These are phyloP conservation scores for Thermochaetoides dissita DNA, from an alignment of 2,329 filamentous ascomycete genomes.

Conservation along the genomic window DNA sequence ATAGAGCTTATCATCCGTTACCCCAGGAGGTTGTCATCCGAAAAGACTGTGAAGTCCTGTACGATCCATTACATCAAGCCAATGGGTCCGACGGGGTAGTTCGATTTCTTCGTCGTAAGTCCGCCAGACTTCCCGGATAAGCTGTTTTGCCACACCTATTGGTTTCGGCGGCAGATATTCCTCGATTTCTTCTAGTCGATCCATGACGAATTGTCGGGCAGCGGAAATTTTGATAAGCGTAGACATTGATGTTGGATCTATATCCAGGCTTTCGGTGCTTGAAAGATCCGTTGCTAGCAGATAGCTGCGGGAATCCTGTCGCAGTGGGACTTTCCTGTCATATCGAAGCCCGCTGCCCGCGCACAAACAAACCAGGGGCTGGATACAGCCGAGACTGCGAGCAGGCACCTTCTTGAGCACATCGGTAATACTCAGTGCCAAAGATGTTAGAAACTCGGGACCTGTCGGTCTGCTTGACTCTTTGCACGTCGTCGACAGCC, in stretches of 20 bases:
- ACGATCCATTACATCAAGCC: slow-evolving; percentile 28
- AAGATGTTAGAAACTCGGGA: background rate
- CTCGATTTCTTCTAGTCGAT: slow-evolving; percentile 25
- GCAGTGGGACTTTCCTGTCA: slow-evolving; percentile 11
- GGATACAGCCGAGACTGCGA: slow-evolving; percentile 15
- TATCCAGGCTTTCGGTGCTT: too few species aligned
- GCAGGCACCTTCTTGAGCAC: slow-evolving; percentile 13
- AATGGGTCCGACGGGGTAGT: slow-evolving; percentile 22
- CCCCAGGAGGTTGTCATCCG: slow-evolving; percentile 8
- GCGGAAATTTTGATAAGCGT: background rate
- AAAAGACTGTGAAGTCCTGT: slow-evolving; percentile 17
- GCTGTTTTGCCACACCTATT: slow-evolving; percentile 27
- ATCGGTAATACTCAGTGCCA: slow-evolving; percentile 15
- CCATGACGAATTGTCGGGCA: slow-evolving; percentile 26
- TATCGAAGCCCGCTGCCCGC: slow-evolving; percentile 17
- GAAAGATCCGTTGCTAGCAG: slow-evolving; percentile 2
- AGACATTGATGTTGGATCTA: too few species aligned
- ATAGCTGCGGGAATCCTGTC: slow-evolving; percentile 6
- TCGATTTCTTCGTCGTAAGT: slow-evolving; percentile 26
- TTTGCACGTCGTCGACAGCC: too few species aligned
- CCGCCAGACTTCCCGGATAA: slow-evolving; percentile 28
- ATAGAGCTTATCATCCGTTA: background rate
- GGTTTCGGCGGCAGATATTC: slow-evolving; percentile 27
- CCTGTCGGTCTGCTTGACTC: slow-evolving; percentile 10
- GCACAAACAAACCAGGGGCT: slow-evolving; percentile 17